phyloP scores from a whole-genome alignment of 768 basidiomycete genomes.

The Russula virescens region DNA sequence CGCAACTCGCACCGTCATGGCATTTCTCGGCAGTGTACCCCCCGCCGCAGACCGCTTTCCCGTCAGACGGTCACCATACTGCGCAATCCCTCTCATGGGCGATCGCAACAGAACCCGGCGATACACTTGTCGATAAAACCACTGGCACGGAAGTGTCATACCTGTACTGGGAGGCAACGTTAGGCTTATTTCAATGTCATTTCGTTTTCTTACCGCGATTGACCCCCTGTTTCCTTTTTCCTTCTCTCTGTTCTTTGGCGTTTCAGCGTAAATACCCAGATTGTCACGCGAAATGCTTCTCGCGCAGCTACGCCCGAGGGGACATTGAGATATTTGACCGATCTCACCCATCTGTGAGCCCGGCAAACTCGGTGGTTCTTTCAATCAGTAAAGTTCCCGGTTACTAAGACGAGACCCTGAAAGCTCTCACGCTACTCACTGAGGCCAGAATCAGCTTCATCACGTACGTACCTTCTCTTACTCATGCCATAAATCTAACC shows the following conservation, averaged over 20 bases:
- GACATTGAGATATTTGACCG: slow-evolving; percentile 9
- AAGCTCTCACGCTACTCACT: slow-evolving; percentile 35
- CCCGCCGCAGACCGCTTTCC: background rate
- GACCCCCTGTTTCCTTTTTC: background rate
- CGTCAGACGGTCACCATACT: background rate
- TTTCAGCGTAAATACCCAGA: background rate
- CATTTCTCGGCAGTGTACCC: slow-evolving; percentile 10
- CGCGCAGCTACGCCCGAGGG: background rate
- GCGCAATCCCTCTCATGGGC: slow-evolving; percentile 5
- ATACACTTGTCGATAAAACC: slow-evolving; percentile 4
- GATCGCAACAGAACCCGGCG: slow-evolving; percentile 6
- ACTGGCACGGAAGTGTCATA: slow-evolving; percentile 9
- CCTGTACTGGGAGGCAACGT: slow-evolving; percentile 18
- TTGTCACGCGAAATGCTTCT: background rate
- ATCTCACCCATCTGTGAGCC: background rate
- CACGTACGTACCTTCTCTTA: slow-evolving; percentile 30
- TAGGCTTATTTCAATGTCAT: background rate
- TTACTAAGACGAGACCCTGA: slow-evolving; percentile 35
- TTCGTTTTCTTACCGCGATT: background rate
- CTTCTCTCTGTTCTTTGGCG: slow-evolving; percentile 1
- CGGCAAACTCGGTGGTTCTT: slow-evolving; percentile 25
- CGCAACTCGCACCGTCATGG: slow-evolving; percentile 2
- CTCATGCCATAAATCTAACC: slow-evolving; percentile 17
- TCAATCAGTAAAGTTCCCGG: slow-evolving; percentile 28
- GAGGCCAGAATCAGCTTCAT: slow-evolving; percentile 44